phyloP scores from a whole-genome alignment of 805 yeast genomes.

The Candida yuanshanica region DNA sequence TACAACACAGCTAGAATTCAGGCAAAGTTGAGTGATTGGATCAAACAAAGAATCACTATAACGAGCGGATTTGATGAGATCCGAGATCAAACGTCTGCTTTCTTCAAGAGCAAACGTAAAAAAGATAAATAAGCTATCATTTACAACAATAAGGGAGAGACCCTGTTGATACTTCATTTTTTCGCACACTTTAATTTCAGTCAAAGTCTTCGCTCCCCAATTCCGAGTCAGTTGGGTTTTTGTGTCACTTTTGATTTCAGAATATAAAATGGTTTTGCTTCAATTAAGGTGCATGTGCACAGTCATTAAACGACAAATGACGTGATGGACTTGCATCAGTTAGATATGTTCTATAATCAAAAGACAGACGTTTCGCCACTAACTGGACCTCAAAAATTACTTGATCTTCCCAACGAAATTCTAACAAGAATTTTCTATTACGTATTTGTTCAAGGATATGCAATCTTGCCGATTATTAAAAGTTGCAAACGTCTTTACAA shows the following conservation, averaged over 20 bases:
- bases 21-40: conserved; percentile 70
- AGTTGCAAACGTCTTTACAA: conserved; percentile 9
- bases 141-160: too few relatives aligned
- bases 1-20: conserved; percentile 43
- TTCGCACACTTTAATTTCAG: too few relatives aligned
- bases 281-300: too few relatives aligned
- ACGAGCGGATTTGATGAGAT: conserved; percentile 15
- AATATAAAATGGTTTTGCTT: too few relatives aligned
- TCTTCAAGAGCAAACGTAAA: conserved; percentile 14
- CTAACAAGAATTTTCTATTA: conserved; percentile 7
- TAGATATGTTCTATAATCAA: neutral
- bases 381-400: neutral
- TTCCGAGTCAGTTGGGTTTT: too few relatives aligned
- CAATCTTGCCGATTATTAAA: conserved; percentile 12
- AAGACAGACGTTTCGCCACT: too few relatives aligned
- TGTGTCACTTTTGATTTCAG: neutral
- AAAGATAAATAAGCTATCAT: too few relatives aligned
- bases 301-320: neutral
- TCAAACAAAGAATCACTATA: conserved; percentile 36
- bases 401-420: conserved; percentile 15
- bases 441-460: conserved; percentile 1
- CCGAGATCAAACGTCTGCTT: conserved; percentile 17
- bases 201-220: too few relatives aligned
- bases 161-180: too few relatives aligned
- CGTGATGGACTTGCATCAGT: neutral